A percentile compares a stretch with the other conserved stretches of the same genome.
Evolutionary conservation across 2,329 filamentous ascomycete genomes (phyloP).

Genomic region (Pseudocercospora eumusae): DNA sequence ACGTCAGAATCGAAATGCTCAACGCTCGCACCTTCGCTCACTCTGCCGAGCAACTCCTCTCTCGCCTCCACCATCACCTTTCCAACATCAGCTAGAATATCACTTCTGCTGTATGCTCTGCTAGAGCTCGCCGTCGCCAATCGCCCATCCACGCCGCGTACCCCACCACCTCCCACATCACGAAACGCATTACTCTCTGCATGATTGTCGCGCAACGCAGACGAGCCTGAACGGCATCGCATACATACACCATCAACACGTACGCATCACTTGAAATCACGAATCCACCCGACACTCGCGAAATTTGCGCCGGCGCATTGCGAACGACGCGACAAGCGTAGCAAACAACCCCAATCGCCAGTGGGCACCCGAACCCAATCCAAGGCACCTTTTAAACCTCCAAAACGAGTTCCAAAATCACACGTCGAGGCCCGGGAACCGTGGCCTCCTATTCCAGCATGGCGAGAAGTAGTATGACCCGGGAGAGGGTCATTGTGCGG

Average conservation of each 20-base stretch:
- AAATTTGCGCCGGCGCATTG: constrained; percentile 5
- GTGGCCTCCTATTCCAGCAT: constrained; percentile 27
- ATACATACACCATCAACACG: background rate
- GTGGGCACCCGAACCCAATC: background rate
- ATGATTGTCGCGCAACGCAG: background rate
- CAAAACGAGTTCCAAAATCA: constrained; percentile 10
- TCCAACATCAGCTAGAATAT: background rate
- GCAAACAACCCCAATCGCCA: background rate
- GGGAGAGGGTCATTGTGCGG: constrained; percentile 46
- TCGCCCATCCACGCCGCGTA: background rate
- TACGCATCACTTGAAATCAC: background rate
- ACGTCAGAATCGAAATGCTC: constrained; percentile 1
- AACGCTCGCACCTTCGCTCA: background rate
- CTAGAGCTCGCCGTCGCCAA: constrained; percentile 1
- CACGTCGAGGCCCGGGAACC: constrained; percentile 10
- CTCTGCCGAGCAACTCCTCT: background rate
- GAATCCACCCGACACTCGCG: background rate
- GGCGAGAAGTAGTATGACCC: constrained; percentile 35
- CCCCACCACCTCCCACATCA: background rate
- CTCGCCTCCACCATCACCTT: background rate
- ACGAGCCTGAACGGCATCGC: constrained; percentile 5
- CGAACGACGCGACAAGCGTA: constrained; percentile 1
- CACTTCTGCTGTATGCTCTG: background rate
- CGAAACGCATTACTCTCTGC: background rate
- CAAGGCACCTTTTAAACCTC: background rate